Base-by-base conservation (phyloP, 2,329 filamentous ascomycete species). In the Emergomyces orientalis region DNA sequence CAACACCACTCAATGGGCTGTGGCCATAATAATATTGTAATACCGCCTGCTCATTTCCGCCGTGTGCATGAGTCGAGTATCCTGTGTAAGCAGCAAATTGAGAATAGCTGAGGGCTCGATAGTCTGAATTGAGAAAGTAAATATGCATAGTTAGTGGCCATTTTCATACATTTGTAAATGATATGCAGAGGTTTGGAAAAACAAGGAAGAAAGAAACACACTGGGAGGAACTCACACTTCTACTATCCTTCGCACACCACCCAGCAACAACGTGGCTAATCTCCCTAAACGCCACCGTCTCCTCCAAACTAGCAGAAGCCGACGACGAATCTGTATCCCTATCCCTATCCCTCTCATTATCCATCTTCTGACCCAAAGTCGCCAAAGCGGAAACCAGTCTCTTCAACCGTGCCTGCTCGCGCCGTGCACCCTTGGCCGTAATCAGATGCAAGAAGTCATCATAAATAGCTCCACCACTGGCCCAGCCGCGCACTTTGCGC, bases 381-480 rank as follows among this genome's bases (percentile, higher is more conserved):
- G 73, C 75, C 64, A 81, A 76, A 63, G 82, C 79, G 61, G 79
- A 77, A 7, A 85, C 75, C 17, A 81, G 74, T 62, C 75, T 75
- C 60, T 76, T 78, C 27, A 78, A 66, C 19, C 77, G 74, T 22
- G 71, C 71, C 34, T 76, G 74, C 49, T 79, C 75, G 39, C 76
- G 78, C 61, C 76, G 71, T 47, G 72, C 75, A 49, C 67, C 71
- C 61, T 70, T 72, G 25, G 71, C 73, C 56, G 72, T 76, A 25
- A 81, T 75, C 45, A 86, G 72, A 58, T 78, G 77, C 37, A 86
- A 76, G 71, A 83, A 86, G 69, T 86, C 83, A 39, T 82, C 80
- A 73, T 96, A 97, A 30, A 97, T 85, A 67, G 88, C 86, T 4
- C 91, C 93, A 34, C 91, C 92, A 22, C 85, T 77, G 11, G 85